Conservation (phyloP, 2,329 filamentous ascomycete species). For the Colletotrichum tofieldiae region DNA sequence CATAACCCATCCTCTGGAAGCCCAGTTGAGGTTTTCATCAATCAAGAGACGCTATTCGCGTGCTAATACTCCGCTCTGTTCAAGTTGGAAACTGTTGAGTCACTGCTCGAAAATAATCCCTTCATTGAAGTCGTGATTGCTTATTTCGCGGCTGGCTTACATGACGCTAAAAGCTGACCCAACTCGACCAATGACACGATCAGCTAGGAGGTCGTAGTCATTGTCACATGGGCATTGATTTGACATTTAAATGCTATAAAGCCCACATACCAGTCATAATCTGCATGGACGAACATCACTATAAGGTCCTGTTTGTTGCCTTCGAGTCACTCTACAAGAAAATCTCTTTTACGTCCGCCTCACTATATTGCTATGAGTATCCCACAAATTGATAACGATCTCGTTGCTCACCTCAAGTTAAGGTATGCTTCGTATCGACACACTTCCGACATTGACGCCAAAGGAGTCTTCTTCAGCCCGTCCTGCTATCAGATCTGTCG, state of each 20-base stretch:
- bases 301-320: background rate
- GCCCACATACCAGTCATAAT: too few species aligned
- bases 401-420: conserved; percentile 9
- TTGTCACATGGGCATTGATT: background rate
- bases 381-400: background rate
- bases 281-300: background rate
- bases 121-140: fast-evolving
- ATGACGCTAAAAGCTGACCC: conserved; percentile 31
- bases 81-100: background rate
- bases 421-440: conserved; percentile 30
- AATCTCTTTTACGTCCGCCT: background rate
- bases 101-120: background rate
- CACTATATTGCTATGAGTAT: background rate
- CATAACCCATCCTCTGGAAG: background rate
- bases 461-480: conserved; percentile 21
- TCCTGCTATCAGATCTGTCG: conserved; percentile 47
- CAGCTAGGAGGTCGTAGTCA: too few species aligned
- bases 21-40: background rate
- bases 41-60: background rate
- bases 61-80: too few species aligned
- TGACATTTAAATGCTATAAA: too few species aligned
- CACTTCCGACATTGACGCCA: conserved; percentile 22
- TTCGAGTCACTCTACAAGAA: background rate
- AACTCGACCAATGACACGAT: background rate
- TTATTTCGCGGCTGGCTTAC: background rate